phyloP scores from a whole-genome alignment of 148 eudicot species.

The Cornus kousa region DNA sequence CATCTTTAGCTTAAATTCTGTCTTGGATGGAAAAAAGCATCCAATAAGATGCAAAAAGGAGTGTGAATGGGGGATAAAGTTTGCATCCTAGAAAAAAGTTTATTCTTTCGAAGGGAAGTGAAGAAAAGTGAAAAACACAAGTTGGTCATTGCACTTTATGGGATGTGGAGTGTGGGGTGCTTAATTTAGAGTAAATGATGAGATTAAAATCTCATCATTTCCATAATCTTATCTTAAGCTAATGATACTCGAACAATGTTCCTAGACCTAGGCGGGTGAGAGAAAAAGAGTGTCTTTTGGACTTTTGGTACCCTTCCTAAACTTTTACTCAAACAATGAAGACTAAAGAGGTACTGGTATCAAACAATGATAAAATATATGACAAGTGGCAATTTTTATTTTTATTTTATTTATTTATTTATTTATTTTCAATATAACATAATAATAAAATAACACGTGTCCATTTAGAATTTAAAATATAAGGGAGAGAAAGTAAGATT shows the following conservation, averaged over 20 bases:
- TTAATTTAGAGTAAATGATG: neutral
- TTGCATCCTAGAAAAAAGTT: neutral
- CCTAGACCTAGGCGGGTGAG: neutral
- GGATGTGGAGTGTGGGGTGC: conserved; percentile 15
- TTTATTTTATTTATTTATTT: too few relatives aligned
- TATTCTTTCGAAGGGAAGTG: conserved; percentile 12
- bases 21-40: neutral
- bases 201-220: neutral
- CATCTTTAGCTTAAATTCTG: neutral
- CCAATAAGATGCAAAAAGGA: neutral
- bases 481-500: too few relatives aligned
- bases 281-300: neutral
- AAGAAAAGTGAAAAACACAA: conserved; percentile 6
- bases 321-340: neutral
- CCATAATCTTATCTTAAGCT: neutral
- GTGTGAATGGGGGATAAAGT: conserved; percentile 9
- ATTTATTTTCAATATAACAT: too few relatives aligned
- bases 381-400: neutral
- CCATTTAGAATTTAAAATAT: too few relatives aligned
- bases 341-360: neutral
- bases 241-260: neutral
- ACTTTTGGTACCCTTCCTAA: neutral
- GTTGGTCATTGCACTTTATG: conserved; percentile 19
- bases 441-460: too few relatives aligned
- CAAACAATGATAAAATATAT: too few relatives aligned